These are phyloP conservation scores for Elsinoe batatas DNA, from an alignment of 2,329 filamentous ascomycete genomes.

Conservation along the genomic window DNA sequence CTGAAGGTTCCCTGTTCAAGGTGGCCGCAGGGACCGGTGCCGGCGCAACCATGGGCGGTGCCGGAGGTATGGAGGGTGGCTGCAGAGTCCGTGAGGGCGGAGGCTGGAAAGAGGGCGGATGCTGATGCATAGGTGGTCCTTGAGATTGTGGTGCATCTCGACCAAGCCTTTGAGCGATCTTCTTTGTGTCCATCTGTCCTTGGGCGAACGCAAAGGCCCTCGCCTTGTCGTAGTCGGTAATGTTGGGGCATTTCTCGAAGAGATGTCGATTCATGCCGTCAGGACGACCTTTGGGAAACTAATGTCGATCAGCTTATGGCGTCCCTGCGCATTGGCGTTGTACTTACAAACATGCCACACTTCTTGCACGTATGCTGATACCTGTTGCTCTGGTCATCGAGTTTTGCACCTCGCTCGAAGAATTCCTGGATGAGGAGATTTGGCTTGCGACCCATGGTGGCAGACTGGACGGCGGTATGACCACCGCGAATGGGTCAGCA, in stretches of 20 bases:
- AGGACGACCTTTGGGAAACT: constrained; percentile 78
- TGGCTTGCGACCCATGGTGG: constrained; percentile 66
- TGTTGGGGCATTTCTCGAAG: constrained; percentile 75
- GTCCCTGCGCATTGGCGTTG: not conserved
- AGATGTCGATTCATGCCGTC: constrained; percentile 75
- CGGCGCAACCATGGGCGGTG: not conserved
- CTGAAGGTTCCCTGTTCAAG: constrained; percentile 38
- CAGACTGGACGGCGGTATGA: not conserved
- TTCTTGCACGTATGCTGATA: constrained; percentile 86
- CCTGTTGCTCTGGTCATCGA: constrained; percentile 80
- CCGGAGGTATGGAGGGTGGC: constrained; percentile 4
- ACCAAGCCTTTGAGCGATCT: constrained; percentile 1
- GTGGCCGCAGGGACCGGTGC: constrained; percentile 6
- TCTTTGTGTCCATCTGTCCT: constrained; percentile 3
- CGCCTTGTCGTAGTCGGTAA: constrained; percentile 41
- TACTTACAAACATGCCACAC: constrained; percentile 60
- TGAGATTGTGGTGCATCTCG: not conserved
- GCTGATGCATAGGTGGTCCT: not conserved
- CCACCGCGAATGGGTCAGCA: not conserved
- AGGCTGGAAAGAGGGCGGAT: not conserved
- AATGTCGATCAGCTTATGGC: constrained; percentile 18
- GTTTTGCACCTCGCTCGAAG: constrained; percentile 77
- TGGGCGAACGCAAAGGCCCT: constrained; percentile 22
- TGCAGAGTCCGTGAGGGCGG: not conserved
- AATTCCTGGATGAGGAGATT: constrained; percentile 79